phyloP scores from a whole-genome alignment of 2,329 filamentous ascomycete genomes.

The Neonectria neomacrospora region DNA sequence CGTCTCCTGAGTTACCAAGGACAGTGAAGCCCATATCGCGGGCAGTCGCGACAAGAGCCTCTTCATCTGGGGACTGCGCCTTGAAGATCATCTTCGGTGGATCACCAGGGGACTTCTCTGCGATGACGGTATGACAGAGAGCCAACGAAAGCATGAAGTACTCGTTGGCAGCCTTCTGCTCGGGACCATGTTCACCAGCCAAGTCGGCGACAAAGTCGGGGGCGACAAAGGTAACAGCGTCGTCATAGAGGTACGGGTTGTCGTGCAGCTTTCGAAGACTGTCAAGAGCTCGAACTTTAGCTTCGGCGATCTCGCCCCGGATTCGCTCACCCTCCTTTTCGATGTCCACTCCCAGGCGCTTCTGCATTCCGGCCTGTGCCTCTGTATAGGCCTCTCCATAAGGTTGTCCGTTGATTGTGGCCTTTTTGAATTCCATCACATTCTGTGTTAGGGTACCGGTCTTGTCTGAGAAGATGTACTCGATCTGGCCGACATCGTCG shows the following conservation, averaged over 20 bases:
- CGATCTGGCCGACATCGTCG: constrained; percentile 96
- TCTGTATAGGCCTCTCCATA: constrained; percentile 99
- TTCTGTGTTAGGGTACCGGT: constrained; percentile 97
- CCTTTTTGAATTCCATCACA: constrained; percentile 99
- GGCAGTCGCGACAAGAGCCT: constrained; percentile 91
- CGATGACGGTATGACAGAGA: constrained; percentile 96
- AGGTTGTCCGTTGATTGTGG: constrained; percentile 92
- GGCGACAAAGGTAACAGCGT: constrained; percentile 90
- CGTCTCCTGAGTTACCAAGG: constrained; percentile 80
- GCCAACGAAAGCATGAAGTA: constrained; percentile 95
- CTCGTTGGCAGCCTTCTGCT: constrained; percentile 82
- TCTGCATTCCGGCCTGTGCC: constrained; percentile 95
- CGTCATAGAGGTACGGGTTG: constrained; percentile 91
- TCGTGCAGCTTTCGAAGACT: constrained; percentile 81
- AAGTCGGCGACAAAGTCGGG: constrained; percentile 90
- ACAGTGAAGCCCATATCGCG: constrained; percentile 96
- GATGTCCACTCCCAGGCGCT: constrained; percentile 86
- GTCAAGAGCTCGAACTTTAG: constrained; percentile 77
- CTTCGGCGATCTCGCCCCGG: constrained; percentile 80
- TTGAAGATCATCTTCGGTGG: constrained; percentile 93
- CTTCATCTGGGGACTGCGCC: constrained; percentile 96
- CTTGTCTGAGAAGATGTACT: constrained; percentile 99
- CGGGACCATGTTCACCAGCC: constrained; percentile 77
- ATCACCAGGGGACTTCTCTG: constrained; percentile 89
- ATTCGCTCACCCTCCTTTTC: constrained; percentile 81